Evolutionary conservation across 2,329 filamentous ascomycete genomes (phyloP).

Genomic region (Onygena corvina): DNA sequence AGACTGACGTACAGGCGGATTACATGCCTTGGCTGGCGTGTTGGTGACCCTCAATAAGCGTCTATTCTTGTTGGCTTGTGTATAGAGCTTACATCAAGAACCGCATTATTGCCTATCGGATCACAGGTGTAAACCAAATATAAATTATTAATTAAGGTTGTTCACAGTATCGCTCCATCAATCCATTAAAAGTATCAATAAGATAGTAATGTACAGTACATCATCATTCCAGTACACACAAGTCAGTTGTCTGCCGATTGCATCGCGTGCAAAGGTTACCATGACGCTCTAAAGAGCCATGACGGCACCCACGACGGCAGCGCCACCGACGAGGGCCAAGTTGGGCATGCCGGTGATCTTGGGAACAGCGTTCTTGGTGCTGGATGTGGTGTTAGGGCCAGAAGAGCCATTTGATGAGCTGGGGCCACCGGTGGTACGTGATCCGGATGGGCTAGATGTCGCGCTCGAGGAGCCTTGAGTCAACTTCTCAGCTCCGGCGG

Average conservation of each 20-base stretch:
- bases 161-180: too few species aligned
- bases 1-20: neutral
- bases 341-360: conserved; percentile 6
- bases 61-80: too few species aligned
- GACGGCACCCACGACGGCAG: conserved; percentile 6
- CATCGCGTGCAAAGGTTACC: too few species aligned
- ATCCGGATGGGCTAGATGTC: neutral
- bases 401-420: neutral
- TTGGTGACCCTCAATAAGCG: neutral
- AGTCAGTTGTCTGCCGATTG: too few species aligned
- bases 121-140: too few species aligned
- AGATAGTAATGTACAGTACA: neutral
- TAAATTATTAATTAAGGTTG: too few species aligned
- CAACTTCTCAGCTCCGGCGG: conserved; percentile 13
- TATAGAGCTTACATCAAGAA: too few species aligned
- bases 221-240: too few species aligned
- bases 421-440: neutral
- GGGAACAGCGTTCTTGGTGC: conserved; percentile 7
- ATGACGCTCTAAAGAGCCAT: conserved; percentile 3
- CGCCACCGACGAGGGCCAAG: conserved; percentile 9
- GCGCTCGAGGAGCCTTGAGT: neutral
- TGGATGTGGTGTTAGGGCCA: neutral
- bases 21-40: neutral
- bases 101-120: too few species aligned
- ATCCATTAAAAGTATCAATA: too few species aligned